Evolutionary conservation across 768 basidiomycete genomes (phyloP).

Genomic region (Pleurotus salmoneostramineus): DNA sequence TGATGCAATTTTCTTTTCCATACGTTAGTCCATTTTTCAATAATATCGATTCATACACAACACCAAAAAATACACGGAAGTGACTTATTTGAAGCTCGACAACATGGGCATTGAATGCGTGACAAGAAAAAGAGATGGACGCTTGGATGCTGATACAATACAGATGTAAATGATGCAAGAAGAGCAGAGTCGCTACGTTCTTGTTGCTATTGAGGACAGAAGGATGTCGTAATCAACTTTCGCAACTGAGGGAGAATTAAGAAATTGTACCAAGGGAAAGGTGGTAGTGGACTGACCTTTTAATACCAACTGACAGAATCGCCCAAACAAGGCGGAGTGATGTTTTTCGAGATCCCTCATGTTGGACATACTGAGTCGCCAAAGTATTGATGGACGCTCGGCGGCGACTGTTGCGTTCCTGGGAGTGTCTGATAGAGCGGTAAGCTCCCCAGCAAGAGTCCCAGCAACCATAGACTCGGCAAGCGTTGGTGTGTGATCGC

Average conservation of each 20-base stretch:
- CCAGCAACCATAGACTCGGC: conserved; percentile 95
- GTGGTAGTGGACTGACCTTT: conserved; percentile 46
- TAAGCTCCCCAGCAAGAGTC: conserved; percentile 88
- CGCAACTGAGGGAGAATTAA: conserved; percentile 35
- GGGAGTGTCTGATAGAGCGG: conserved; percentile 71
- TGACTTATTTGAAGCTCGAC: too few species aligned
- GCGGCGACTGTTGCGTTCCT: conserved; percentile 86
- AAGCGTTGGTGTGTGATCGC: conserved; percentile 58
- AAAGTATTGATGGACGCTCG: conserved; percentile 74
- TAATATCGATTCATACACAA: not conserved
- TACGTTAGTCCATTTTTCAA: not conserved
- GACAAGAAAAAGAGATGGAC: not conserved
- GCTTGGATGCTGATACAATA: not conserved
- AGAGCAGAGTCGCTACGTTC: not conserved
- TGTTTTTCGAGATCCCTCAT: conserved; percentile 65
- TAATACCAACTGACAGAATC: conserved; percentile 64
- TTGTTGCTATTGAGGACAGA: conserved; percentile 48
- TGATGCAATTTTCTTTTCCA: not conserved
- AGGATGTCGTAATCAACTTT: conserved; percentile 62
- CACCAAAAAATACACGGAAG: too few species aligned
- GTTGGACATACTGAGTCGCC: conserved; percentile 66
- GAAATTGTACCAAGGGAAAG: not conserved
- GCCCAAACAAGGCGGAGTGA: conserved; percentile 59
- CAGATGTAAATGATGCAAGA: not conserved
- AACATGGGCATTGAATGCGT: too few species aligned